phyloP scores from a whole-genome alignment of 495 filamentous ascomycete genomes.

The Trichoderma gamsii region DNA sequence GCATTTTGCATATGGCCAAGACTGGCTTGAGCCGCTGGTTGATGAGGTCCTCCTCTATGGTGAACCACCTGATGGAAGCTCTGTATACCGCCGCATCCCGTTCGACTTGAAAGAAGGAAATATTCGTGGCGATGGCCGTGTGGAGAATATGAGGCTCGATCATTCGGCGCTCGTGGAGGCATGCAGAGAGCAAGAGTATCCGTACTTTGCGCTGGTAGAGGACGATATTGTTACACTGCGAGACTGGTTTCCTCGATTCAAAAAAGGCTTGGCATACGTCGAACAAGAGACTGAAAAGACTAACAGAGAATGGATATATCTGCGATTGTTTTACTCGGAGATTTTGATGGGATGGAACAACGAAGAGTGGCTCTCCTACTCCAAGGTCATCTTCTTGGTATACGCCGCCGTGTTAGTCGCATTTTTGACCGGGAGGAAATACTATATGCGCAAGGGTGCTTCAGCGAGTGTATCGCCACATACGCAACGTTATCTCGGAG shows the following conservation, averaged over 20 bases:
- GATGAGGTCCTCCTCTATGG: slow-evolving; percentile 46
- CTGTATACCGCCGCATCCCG: slow-evolving; percentile 25
- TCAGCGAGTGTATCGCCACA: not conserved
- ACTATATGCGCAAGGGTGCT: not conserved
- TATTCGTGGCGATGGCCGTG: slow-evolving; percentile 21
- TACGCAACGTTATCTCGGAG: not conserved
- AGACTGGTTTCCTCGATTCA: slow-evolving; percentile 44
- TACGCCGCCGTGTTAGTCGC: slow-evolving; percentile 13
- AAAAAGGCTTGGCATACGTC: slow-evolving; percentile 34
- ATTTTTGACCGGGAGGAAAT: not conserved
- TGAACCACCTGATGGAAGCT: slow-evolving; percentile 14
- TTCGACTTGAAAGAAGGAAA: slow-evolving; percentile 22
- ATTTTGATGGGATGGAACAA: slow-evolving; percentile 51
- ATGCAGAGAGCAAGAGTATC: slow-evolving; percentile 40
- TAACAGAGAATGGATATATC: slow-evolving; percentile 35
- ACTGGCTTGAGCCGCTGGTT: slow-evolving; percentile 42
- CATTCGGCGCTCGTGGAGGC: slow-evolving; percentile 45
- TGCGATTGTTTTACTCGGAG: slow-evolving; percentile 56
- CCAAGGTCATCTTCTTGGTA: slow-evolving; percentile 19
- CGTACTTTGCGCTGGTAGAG: slow-evolving; percentile 49
- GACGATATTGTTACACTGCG: slow-evolving; percentile 50
- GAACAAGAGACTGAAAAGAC: slow-evolving; percentile 11
- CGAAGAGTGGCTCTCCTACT: slow-evolving; percentile 44
- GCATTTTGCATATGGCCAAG: slow-evolving; percentile 44
- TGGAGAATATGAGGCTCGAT: slow-evolving; percentile 30